Evolutionary conservation across 169 alveolate genomes (phyloP), one percentile per base, ranked within the genome.

Genomic region (Cryptosporidium viatorum): DNA sequence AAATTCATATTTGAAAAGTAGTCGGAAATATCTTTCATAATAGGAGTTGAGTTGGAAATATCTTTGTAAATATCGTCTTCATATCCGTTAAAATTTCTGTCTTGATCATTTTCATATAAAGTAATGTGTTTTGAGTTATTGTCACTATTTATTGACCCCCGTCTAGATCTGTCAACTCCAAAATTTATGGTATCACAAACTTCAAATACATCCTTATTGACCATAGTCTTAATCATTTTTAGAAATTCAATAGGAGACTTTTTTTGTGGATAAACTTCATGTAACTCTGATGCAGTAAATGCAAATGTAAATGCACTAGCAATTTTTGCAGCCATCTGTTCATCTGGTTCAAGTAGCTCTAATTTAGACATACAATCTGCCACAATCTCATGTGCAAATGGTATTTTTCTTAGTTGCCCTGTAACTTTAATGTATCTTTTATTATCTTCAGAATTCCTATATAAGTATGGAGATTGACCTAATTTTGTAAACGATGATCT

Each of bases 241-340:
- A 89, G 74, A 67, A 92, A 62, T 8, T 92, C 93, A 9, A 58
- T 70, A 48, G 85, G 69, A 48, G 94, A 84, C 12, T 89, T 86
- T 6, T 80, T 85, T 59, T 89, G 92, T n/a, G 94, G 94, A 59
- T 86, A 92, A 37, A 92, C 91, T 52, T 86, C 92, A 65, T 92
- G 92, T 73, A 92, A 75, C 48, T 92, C 95, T 18, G 91, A 41
- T 8, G 92, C 87, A 33, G 87, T 85, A 85, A 93, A 93, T 26
- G 94, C 74, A 29, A 86, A 67, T 26, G 94, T 91, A 74, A 93
- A 93, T 26, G 93, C 93, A 16, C 93, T 85, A 29, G 95, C 95
- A 58, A 91, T 91, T 52, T 93, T 93, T 26, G 95, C 95, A 80
- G 92, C 92, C 94, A 92, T 85, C 71, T 93, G 95, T 85, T 93